Base-by-base conservation (phyloP, 306 rosid species). In the Cicer arietinum region DNA sequence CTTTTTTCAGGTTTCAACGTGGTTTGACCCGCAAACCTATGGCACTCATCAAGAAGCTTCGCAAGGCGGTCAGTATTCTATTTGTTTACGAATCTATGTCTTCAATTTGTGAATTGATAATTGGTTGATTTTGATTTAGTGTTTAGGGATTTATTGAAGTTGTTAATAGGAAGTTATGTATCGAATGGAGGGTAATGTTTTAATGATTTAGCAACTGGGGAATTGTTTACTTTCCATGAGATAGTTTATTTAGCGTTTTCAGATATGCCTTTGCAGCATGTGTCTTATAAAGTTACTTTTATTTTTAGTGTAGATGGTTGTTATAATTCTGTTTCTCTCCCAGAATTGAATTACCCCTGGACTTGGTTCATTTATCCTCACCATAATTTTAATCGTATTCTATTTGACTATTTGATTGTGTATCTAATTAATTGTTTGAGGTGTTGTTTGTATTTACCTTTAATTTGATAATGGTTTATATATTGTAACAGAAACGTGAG, bases 401-500 rank as follows among this genome's bases (percentile, higher is more conserved):
- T 56, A n/a, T 48, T 12, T 25, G 30, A 25, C 30, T 25, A 25
- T 56, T 8, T 20, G 62, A 56, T 4, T 56, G 8, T 48, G 54
- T 13, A 48, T 6, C 48, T 1, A 9, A 20, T 53, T 53, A 6
- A 7, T 4, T 18, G 1, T 52, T 18, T 1, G 30, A 41, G 37
- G 6, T 3, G 10, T 7, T 35, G 1, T 11, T 6, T 7, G 37
- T 30, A 30, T 30, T 3, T 30, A 30, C 10, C 40, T 9, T 42
- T 8, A 7, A 51, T 54, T 66, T 40, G 7, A 14, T 11, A 0
- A 41, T 50, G 65, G n/a, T 35, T 1, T 60, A 3, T 69, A 14
- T 52, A 2, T 84, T 69, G 79, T 17, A 12, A 58, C 81, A 93
- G 97, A 93, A 93, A 93, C 79, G 93, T 53, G 98, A 91, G 74